Evolutionary conservation across 2,329 filamentous ascomycete species (phyloP), one percentile per base, ranked within the genome.

Genomic region (Diaporthe ampelina): DNA sequence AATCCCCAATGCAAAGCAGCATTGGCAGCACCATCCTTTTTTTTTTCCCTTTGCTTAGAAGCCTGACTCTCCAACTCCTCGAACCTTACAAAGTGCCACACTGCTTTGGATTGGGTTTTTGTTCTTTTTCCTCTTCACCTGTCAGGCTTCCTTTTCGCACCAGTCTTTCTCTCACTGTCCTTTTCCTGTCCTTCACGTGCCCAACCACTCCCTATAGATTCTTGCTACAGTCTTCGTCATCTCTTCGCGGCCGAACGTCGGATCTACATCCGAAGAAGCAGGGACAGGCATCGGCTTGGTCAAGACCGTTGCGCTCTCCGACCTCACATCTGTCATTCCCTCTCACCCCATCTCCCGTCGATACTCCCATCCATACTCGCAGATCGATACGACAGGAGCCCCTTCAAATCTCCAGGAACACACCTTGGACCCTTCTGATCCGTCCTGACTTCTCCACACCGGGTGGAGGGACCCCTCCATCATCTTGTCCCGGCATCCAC

Each of bases 401-500:
- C 63, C 63, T 68, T 68, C 45, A 68, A 68, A 68, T 68, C n/a
- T 68, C 63, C 17, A 54, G 32, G 5, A 52, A 40, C 63, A 37
- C 26, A 54, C n/a, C 32, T 54, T 54, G 37, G 48, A 40, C 48
- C 45, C 48, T 68, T 68, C 32, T 68, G 24, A 26, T 40, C 63
- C n/a, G 48, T 26, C 63, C 63, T n/a, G 32, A 26, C 45, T 68
- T 54, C 63, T 37, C 63, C 63, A 68, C 63, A 37, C 32, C 48
- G n/a, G 63, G 63, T 68, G 63, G 63, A 68, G 63, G 63, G 32
- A 40, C 63, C 63, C 63, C 63, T 54, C 63, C 63, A 67, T 52
- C 63, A 52, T 52, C 63, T 67, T 67, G 45, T 67, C 63, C 63
- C 63, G 63, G 45, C 45, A 52, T 67, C 63, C 63, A 67, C 63